A percentile compares a stretch with the other conserved stretches of the same genome.
Evolutionary conservation across 768 basidiomycete genomes (phyloP).

Genomic region (Cyclocybe cylindracea): DNA sequence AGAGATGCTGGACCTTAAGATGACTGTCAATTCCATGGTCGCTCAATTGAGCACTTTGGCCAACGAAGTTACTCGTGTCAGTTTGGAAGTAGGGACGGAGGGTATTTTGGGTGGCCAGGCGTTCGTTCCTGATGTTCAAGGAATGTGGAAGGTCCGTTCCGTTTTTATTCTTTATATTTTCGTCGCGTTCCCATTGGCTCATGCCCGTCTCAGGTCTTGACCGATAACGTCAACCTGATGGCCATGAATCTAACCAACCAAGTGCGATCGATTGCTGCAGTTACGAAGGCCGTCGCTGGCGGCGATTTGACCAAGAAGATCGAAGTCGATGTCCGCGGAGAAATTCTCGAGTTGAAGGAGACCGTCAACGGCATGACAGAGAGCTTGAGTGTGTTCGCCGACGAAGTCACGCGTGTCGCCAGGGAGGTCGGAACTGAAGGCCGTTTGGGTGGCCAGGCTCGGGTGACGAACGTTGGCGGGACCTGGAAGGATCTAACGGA

Average conservation of each 20-base stretch:
- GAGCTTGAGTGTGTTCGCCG: conserved; percentile 81
- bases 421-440: conserved; percentile 98
- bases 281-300: conserved; percentile 92
- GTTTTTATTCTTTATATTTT: background rate
- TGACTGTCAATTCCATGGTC: conserved; percentile 88
- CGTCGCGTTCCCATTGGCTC: background rate
- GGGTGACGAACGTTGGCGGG: conserved; percentile 92
- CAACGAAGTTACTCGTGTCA: conserved; percentile 88
- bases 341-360: conserved; percentile 87
- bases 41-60: conserved; percentile 75
- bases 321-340: conserved; percentile 87
- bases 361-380: conserved; percentile 97
- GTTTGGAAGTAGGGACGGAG: conserved; percentile 89
- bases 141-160: conserved; percentile 81
- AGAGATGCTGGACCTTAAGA: conserved; percentile 88
- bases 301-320: conserved; percentile 95
- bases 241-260: conserved; percentile 90
- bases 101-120: conserved; percentile 95
- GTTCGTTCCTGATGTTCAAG: conserved; percentile 87
- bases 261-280: conserved; percentile 83
- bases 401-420: conserved; percentile 82
- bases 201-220: conserved; percentile 39
- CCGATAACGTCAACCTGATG: conserved; percentile 88
- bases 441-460: conserved; percentile 89
- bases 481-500: conserved; percentile 98